Evolutionary conservation across 108 stramenopile species (phyloP), one percentile per base, ranked within the genome.

Genomic region (Parmales sp.): DNA sequence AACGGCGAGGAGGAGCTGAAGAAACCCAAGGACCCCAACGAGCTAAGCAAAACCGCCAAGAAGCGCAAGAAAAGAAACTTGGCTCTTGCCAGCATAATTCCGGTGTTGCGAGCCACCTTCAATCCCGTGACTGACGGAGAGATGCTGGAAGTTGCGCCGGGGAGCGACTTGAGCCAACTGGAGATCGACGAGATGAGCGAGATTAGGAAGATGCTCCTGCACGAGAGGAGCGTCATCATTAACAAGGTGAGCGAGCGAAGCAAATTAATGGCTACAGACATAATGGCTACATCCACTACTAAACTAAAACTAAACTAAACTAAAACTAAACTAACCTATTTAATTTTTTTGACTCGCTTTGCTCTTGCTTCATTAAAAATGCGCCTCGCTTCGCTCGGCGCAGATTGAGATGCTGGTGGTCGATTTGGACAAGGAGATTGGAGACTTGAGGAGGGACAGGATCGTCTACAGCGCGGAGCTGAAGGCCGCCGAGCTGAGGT

Each of bases 361-460:
- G n/a, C n/a, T n/a, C n/a, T n/a, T n/a, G n/a, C n/a, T n/a, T n/a
- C n/a, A n/a, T n/a, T n/a, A n/a, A n/a, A n/a, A n/a, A n/a, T n/a
- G n/a, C n/a, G n/a, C n/a, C n/a, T n/a, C n/a, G n/a, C n/a, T n/a
- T n/a, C n/a, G n/a, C n/a, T n/a, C n/a, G n/a, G n/a, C n/a, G n/a
- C n/a, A n/a, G 1, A 45, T 51, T 20, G 72, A 69, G 34, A 49
- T 51, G 18, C 34, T 77, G 20, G 60, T 81, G 1, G 31, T 41
- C 3, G 75, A 75, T 0, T 82, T 86, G 39, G 80, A 83, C 20
- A 66, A 54, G 19, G 74, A 73, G 19, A 43, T 86, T 28, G 64
- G 72, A 38, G 74, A 77, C 44, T 76, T 86, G 26, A 54, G 82
- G 28, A 63, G 63, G 31, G 84, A 86, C 51, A 31, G 78, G 38